phyloP scores from a whole-genome alignment of 75 land plant genomes.

The Cryptomeria japonica region DNA sequence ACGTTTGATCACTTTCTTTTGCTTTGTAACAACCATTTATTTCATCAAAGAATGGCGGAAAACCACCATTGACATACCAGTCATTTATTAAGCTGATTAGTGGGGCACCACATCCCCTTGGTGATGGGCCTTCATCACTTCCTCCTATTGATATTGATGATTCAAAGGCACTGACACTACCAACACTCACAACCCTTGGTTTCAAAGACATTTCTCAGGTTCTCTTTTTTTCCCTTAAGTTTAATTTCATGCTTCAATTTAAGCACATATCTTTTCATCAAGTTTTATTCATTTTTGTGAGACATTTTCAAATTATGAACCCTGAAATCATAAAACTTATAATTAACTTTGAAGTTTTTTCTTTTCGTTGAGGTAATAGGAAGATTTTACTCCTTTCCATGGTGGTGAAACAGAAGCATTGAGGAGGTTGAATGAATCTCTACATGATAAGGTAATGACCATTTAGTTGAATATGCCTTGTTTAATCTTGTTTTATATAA shows the following conservation, averaged over 20 bases:
- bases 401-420: constrained; percentile 91
- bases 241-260: neutral
- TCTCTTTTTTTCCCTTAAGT: neutral
- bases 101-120: constrained; percentile 54
- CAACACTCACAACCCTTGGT: constrained; percentile 72
- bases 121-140: constrained; percentile 37
- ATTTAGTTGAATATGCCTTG: neutral
- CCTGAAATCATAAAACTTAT: neutral
- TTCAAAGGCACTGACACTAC: constrained; percentile 41
- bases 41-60: constrained; percentile 74
- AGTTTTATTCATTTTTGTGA: neutral
- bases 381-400: constrained; percentile 67
- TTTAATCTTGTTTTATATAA: neutral
- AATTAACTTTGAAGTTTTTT: neutral
- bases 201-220: constrained; percentile 58
- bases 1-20: neutral
- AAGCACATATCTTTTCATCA: neutral
- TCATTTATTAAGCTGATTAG: constrained; percentile 80
- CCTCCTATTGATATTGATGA: constrained; percentile 58
- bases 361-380: constrained; percentile 27
- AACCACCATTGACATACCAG: constrained; percentile 81
- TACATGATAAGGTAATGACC: constrained; percentile 56
- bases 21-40: neutral
- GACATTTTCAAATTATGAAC: neutral
- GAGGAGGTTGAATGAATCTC: constrained; percentile 57